Conservation (phyloP, 164 flowering plant genomes). For the Tetracentron sinense region DNA sequence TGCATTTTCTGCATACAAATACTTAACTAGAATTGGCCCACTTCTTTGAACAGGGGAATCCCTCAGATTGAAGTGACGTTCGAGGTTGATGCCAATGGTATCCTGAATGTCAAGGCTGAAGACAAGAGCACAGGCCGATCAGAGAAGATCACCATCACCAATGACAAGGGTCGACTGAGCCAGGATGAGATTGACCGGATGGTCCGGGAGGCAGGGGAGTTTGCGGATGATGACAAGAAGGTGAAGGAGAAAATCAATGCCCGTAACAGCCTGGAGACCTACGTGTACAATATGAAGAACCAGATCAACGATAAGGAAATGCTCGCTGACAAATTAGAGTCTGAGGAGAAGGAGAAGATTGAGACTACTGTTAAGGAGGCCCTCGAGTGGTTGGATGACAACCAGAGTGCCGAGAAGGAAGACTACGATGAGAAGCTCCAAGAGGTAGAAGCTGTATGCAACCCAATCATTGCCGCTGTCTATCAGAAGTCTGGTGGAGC, state of each 20-base stretch:
- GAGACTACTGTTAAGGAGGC: conserved; percentile 74
- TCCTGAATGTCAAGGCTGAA: conserved; percentile 73
- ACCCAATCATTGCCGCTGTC: conserved; percentile 74
- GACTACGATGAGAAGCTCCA: conserved; percentile 82
- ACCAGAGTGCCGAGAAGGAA: conserved; percentile 81
- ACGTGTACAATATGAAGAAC: conserved; percentile 78
- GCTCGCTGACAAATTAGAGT: conserved; percentile 81
- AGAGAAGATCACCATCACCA: conserved; percentile 82
- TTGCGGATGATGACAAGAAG: conserved; percentile 88
- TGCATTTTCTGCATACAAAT: not conserved
- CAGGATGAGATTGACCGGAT: conserved; percentile 83
- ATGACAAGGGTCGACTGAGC: conserved; percentile 77
- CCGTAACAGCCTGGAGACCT: conserved; percentile 75
- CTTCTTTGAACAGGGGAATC: conserved; percentile 55
- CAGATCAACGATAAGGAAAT: conserved; percentile 81
- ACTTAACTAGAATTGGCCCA: not conserved
- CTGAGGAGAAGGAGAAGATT: conserved; percentile 81
- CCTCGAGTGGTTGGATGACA: conserved; percentile 79
- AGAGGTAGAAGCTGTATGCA: conserved; percentile 84
- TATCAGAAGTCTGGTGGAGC: conserved; percentile 83
- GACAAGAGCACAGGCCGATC: conserved; percentile 74
- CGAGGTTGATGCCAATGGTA: conserved; percentile 85
- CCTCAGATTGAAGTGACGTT: conserved; percentile 88
- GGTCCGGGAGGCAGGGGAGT: conserved; percentile 84
- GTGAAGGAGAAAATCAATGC: conserved; percentile 85